Conservation (phyloP, 164 flowering plant species). For the Liriodendron chinense region DNA sequence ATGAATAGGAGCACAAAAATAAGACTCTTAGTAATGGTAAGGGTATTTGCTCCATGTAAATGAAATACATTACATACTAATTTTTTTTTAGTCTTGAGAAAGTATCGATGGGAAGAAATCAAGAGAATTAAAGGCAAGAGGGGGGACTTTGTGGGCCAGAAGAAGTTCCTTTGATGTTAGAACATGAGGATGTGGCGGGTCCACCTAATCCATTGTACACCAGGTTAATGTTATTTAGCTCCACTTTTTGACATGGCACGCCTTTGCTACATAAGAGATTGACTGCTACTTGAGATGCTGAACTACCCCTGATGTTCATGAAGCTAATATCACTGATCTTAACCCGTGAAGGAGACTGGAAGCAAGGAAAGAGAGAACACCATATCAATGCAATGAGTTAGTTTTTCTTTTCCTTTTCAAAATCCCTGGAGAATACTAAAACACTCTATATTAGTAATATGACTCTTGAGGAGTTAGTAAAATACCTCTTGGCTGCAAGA, state of each 20-base stretch:
- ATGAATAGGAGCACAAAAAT: too few species aligned
- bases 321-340: slow-evolving; percentile 37
- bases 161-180: not conserved
- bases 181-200: slow-evolving; percentile 27
- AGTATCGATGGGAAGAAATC: too few species aligned
- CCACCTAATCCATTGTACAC: slow-evolving; percentile 17
- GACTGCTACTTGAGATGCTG: slow-evolving; percentile 31
- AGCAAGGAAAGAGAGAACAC: not conserved
- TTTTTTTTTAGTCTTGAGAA: not conserved
- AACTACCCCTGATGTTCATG: slow-evolving; percentile 52
- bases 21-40: too few species aligned
- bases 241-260: slow-evolving; percentile 41
- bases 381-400: not conserved
- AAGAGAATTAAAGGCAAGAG: slow-evolving; percentile 1
- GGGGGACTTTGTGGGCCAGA: slow-evolving; percentile 6
- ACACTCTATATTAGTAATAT: too few species aligned
- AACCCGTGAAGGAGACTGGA: slow-evolving; percentile 17
- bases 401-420: not conserved
- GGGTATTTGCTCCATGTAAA: too few species aligned
- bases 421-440: not conserved
- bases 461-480: not conserved
- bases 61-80: too few species aligned
- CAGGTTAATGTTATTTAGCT: slow-evolving; percentile 36
- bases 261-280: slow-evolving; percentile 36
- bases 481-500: slow-evolving; percentile 4